phyloP scores from a whole-genome alignment of 1,139 yeast species.

The Candida anutae region DNA sequence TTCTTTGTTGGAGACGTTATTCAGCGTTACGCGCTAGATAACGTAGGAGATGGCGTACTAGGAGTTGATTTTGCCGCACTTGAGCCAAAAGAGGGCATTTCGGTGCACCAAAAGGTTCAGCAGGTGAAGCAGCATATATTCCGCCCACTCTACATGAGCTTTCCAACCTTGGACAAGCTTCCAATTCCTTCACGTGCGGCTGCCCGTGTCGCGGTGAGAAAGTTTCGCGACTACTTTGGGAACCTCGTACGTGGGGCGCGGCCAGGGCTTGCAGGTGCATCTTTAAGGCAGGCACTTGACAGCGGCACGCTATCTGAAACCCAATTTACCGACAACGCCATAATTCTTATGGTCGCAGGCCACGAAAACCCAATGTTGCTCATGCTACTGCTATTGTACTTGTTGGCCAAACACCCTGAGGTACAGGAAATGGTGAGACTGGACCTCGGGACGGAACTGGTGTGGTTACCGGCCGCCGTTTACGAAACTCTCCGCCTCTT shows the following conservation, averaged over 20 bases:
- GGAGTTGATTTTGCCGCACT: constrained; percentile 40
- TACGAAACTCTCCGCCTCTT: constrained; percentile 46
- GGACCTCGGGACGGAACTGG: constrained; percentile 11
- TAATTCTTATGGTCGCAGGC: constrained; percentile 52
- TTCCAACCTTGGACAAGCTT: constrained; percentile 44
- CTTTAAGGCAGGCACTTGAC: constrained; percentile 30
- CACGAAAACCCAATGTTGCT: constrained; percentile 58
- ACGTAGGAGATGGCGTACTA: constrained; percentile 42
- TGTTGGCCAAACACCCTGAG: constrained; percentile 32
- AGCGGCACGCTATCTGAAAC: constrained; percentile 29
- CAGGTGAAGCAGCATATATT: constrained; percentile 48
- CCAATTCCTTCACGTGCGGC: constrained; percentile 42
- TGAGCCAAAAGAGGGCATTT: constrained; percentile 14
- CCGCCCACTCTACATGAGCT: constrained; percentile 46
- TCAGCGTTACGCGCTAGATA: constrained; percentile 43
- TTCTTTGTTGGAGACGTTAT: constrained; percentile 28
- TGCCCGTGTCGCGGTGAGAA: constrained; percentile 37
- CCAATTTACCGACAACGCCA: constrained; percentile 50
- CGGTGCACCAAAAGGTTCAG: constrained; percentile 32
- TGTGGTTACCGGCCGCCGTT: constrained; percentile 21
- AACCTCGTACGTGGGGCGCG: constrained; percentile 19
- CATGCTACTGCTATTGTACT: constrained; percentile 40
- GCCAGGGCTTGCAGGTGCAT: constrained; percentile 2
- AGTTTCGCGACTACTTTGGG: constrained; percentile 30
- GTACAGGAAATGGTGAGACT: constrained; percentile 30